Evolutionary conservation across 108 stramenopile species (phyloP), one percentile per base, ranked within the genome.

Genomic region (Skeletonema costatum): DNA sequence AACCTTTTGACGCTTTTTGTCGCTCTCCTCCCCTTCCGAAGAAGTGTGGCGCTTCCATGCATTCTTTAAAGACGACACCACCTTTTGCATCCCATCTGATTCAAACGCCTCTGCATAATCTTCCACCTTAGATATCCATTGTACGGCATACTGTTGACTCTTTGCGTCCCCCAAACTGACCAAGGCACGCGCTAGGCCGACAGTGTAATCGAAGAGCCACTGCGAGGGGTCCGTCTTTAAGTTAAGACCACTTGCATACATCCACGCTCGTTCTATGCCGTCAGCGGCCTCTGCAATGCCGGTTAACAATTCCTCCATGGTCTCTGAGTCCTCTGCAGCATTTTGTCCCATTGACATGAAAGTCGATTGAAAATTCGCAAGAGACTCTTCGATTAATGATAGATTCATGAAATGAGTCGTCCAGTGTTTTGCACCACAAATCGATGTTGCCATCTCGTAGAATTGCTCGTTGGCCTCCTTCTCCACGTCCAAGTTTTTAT

Each of bases 91-190:
- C 1, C 86, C 92, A 21, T 90, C 87, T 38, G 69, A 60, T 67
- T 88, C 87, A 81, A 92, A 92, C 41, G 76, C 64, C 33, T 82
- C 66, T 4, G 87, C 84, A 64, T 93, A 89, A 56, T 81, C 86
- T 12, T 86, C 71, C 29, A 95, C 82, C 63, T 78, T 84, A 8
- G 62, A 53, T 58, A 92, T 48, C 90, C 92, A 95, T 51, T 87
- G 81, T 5, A 85, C 82, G 2, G 83, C 94, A 72, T 93, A 95
- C 65, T 89, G 86, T 62, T 88, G 85, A 48, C 81, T 83, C 66
- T 93, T 93, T 62, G 74, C 80, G 76, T 95, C 94, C 8, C 92
- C 90, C 70, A 95, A 66, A 51, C 87, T 80, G 16, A 95, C 90
- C 63, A 95, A 83, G 19, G 86, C 83, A 21, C 92, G 79, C 4